Evolutionary conservation across 805 yeast genomes (phyloP).

Genomic region (Ascoidea asiatica): DNA sequence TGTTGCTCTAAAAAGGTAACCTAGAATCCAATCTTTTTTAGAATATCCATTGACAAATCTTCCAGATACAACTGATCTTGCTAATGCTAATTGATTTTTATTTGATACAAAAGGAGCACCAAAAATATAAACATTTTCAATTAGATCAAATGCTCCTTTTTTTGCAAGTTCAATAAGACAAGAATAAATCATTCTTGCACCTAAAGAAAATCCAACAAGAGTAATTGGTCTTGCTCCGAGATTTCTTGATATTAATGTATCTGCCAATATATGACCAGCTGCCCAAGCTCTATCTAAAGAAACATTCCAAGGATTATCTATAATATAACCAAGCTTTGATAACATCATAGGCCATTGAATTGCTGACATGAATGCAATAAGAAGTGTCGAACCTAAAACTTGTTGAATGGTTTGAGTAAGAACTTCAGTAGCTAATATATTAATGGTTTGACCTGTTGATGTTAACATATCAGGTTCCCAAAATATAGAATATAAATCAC

Average conservation of each 20-base stretch:
- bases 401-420: constrained; percentile 90
- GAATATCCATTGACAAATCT: constrained; percentile 84
- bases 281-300: constrained; percentile 96
- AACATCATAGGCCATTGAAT: constrained; percentile 86
- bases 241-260: constrained; percentile 74
- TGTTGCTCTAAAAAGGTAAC: constrained; percentile 89
- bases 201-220: constrained; percentile 83
- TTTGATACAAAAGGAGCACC: constrained; percentile 83
- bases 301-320: constrained; percentile 97
- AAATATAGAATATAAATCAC: constrained; percentile 77
- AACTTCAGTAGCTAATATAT: constrained; percentile 87
- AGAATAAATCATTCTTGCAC: constrained; percentile 84
- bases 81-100: constrained; percentile 62
- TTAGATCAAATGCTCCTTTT: constrained; percentile 73
- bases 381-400: constrained; percentile 79
- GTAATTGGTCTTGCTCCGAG: constrained; percentile 89
- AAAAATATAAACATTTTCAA: constrained; percentile 77
- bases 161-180: constrained; percentile 79
- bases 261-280: constrained; percentile 85
- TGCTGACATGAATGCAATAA: constrained; percentile 85
- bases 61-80: constrained; percentile 81
- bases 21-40: constrained; percentile 89
- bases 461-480: constrained; percentile 99
- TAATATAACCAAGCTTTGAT: constrained; percentile 73
- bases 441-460: constrained; percentile 92